Percentiles rank a stretch among this genome's conserved stretches.
phyloP scores from a whole-genome alignment of 2,329 filamentous ascomycete species.

The Xylaria sp. region DNA sequence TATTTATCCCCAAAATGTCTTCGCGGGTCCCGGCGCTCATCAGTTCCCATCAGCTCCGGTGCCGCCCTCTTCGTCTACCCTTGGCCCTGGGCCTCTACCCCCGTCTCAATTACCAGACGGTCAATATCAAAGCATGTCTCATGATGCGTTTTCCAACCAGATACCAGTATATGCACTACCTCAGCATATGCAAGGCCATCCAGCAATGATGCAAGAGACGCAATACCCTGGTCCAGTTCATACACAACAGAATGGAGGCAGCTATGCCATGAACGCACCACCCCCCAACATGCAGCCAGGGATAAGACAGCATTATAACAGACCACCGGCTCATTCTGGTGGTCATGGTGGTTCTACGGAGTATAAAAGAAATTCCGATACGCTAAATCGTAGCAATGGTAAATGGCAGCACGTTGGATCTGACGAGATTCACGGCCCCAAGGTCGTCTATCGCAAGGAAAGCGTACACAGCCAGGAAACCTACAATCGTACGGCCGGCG shows the following conservation, averaged over 20 bases:
- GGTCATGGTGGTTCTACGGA: background rate
- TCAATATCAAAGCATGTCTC: conserved; percentile 6
- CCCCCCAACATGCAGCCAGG: background rate
- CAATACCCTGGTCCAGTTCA: background rate
- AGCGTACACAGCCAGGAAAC: conserved; percentile 2
- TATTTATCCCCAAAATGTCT: background rate
- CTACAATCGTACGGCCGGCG: background rate
- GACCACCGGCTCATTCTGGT: background rate
- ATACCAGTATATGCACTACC: conserved; percentile 15
- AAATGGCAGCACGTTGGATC: conserved; percentile 32
- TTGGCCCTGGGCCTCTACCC: background rate
- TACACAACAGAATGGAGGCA: background rate
- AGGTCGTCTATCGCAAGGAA: conserved; percentile 31
- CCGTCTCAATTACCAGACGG: background rate
- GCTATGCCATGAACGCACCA: background rate
- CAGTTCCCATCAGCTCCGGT: background rate
- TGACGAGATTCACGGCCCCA: conserved; percentile 40
- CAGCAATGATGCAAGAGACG: conserved; percentile 6
- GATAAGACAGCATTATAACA: background rate
- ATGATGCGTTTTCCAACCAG: conserved; percentile 26
- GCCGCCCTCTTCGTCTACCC: too few species aligned
- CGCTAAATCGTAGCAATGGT: conserved; percentile 6
- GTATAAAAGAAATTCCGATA: conserved; percentile 4
- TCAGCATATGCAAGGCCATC: conserved; percentile 2
- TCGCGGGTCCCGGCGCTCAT: too few species aligned